Base-by-base conservation (phyloP, 495 filamentous ascomycete species). In the Neurospora sp. region DNA sequence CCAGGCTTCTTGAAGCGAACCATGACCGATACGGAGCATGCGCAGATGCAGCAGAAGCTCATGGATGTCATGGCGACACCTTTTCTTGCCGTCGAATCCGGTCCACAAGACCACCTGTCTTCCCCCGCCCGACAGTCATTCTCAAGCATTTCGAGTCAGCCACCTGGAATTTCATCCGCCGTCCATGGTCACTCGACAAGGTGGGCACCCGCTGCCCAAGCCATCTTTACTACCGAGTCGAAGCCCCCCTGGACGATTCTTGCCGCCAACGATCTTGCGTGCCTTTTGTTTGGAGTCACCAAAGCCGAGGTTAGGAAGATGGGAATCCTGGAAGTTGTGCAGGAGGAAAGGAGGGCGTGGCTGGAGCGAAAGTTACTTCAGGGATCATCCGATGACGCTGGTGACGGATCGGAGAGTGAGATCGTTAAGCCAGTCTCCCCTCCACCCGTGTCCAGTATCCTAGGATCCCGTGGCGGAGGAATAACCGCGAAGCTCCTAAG, bases 241-340 rank as follows among this genome's bases (percentile, higher is more conserved):
- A 86, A 90, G 61, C 86, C 91, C 10, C 96, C 96, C 5, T 99
- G 94, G 92, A 98, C 95, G 3, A 97, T 99, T 71, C 85, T 97
- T 68, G 91, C 95, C 8, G 96, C 96, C n/a, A 99, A 99, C 78
- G 96, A 99, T 80, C 85, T 99, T 41, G 95, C 96, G 17, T 99
- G 96, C 81, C 86, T 99, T 37, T 88, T 99, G 68, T 98, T 99
- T 81, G 96, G 96, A 44, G 93, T 99, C 38, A 96, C 95, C 6
- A 93, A 94, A 78, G 92, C 93, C 9, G 96, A 99, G 81, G 91
- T 99, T 41, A 89, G 93, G 39, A 97, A 94, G 78, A 89, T 98
- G 84, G 94, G 96, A 72, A 98, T 99, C 71, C 79, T 99, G 71
- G 96, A 98, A 79, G 93, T 99, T 48, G 93, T 99, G 42, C 90